These are phyloP conservation scores for Talaromyces sp. DNA, from an alignment of 2,329 filamentous ascomycete species.

Conservation along the genomic window DNA sequence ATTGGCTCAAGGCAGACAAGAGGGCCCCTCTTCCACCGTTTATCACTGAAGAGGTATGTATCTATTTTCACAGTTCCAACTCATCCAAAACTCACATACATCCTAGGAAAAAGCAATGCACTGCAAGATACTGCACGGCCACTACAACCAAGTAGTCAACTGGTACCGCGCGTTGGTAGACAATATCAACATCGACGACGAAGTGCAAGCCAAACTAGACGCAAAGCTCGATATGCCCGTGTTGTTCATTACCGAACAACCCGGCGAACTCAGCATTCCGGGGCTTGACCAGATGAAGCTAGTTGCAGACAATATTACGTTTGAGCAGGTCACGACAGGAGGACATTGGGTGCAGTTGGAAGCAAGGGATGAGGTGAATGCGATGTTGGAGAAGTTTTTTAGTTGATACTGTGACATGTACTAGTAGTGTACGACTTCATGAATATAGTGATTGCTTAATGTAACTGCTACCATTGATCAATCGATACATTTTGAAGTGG, in stretches of 20 bases:
- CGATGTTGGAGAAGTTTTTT: constrained; percentile 16
- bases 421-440: no score
- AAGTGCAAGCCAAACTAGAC: constrained; percentile 13
- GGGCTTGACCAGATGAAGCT: constrained; percentile 14
- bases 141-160: constrained; percentile 18
- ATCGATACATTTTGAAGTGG: no score
- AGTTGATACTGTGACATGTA: neutral
- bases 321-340: constrained; percentile 14
- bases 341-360: constrained; percentile 26
- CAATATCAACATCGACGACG: constrained; percentile 21
- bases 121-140: constrained; percentile 17
- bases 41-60: constrained; percentile 16
- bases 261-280: constrained; percentile 3
- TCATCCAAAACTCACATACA: constrained; percentile 2
- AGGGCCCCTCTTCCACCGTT: constrained; percentile 15
- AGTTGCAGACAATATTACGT: constrained; percentile 15
- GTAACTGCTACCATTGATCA: no score
- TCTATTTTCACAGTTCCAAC: neutral
- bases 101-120: constrained; percentile 16
- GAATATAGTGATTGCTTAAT: no score
- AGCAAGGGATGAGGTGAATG: constrained; percentile 20
- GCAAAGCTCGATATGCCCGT: constrained; percentile 16
- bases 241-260: constrained; percentile 15
- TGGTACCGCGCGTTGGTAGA: constrained; percentile 20
- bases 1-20: constrained; percentile 18